phyloP scores from a whole-genome alignment of 176 grass and related monocot genomes.

The Otatea glauca region DNA sequence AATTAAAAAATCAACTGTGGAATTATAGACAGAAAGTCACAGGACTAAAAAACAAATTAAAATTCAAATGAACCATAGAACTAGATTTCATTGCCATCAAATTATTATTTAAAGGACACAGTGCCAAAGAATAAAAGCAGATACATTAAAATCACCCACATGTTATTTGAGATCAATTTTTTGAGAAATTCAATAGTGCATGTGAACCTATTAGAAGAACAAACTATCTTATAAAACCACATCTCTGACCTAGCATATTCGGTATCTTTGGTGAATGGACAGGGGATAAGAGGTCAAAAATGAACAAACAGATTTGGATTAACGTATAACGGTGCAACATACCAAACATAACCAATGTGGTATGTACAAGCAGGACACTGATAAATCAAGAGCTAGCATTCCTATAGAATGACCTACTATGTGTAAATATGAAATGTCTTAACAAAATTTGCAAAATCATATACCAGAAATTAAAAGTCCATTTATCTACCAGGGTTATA shows the following conservation, averaged over 20 bases:
- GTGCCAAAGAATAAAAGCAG: background rate
- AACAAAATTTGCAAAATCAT: background rate
- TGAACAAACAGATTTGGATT: conserved; percentile 28
- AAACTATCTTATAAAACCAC: conserved; percentile 12
- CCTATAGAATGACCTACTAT: conserved; percentile 13
- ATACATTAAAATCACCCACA: background rate
- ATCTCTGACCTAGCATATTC: background rate
- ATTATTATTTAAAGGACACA: background rate
- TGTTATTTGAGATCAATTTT: background rate
- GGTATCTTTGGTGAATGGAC: conserved; percentile 13
- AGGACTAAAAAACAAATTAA: conserved; percentile 12
- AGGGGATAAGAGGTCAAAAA: conserved; percentile 11
- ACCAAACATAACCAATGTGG: conserved; percentile 3
- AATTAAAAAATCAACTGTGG: background rate
- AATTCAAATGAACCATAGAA: background rate
- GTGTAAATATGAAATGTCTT: background rate
- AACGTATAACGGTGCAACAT: background rate
- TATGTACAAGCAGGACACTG: conserved; percentile 17
- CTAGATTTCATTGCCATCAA: conserved; percentile 19
- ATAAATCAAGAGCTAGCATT: conserved; percentile 37
- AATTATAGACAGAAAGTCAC: background rate
- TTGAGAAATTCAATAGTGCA: background rate
- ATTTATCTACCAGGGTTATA: conserved; percentile 15
- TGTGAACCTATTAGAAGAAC: conserved; percentile 14
- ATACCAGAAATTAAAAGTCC: background rate